Evolutionary conservation across 345 rosid species (phyloP).

Genomic region (Eucalyptus cladocalyx): DNA sequence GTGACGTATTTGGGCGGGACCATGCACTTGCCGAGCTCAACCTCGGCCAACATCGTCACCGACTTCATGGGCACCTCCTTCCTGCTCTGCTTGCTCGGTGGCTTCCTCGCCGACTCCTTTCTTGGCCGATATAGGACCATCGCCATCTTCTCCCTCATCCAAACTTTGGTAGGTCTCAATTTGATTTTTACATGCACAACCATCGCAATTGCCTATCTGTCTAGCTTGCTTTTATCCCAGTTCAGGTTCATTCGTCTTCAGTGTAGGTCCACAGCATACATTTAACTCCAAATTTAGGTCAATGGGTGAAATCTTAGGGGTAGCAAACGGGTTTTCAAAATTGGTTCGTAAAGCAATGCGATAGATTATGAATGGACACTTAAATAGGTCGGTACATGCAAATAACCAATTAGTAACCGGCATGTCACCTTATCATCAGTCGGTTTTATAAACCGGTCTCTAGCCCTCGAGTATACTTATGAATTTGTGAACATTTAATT

Average conservation of each 20-base stretch:
- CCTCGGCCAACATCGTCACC: conserved; percentile 51
- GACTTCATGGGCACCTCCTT: conserved; percentile 65
- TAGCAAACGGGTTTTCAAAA: background rate
- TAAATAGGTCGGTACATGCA: background rate
- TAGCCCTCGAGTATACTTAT: background rate
- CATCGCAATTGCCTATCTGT: background rate
- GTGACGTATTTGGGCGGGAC: conserved; percentile 52
- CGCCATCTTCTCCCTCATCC: conserved; percentile 54
- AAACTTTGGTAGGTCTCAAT: conserved; percentile 31
- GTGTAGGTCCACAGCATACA: background rate
- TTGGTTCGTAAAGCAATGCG: background rate
- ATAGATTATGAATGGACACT: background rate
- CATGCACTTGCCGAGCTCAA: conserved; percentile 47
- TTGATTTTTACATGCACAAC: background rate
- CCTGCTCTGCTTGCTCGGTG: conserved; percentile 49
- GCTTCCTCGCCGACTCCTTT: conserved; percentile 58
- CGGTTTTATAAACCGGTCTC: background rate
- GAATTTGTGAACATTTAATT: background rate
- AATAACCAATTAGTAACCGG: background rate
- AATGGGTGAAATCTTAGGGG: background rate
- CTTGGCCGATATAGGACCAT: conserved; percentile 59
- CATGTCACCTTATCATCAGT: background rate
- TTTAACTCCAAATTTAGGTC: background rate
- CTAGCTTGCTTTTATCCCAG: background rate
- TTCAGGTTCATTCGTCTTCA: background rate